These are phyloP conservation scores for Rhamnella rubrinervis DNA, from an alignment of 331 rosid genomes.

Conservation along the genomic window DNA sequence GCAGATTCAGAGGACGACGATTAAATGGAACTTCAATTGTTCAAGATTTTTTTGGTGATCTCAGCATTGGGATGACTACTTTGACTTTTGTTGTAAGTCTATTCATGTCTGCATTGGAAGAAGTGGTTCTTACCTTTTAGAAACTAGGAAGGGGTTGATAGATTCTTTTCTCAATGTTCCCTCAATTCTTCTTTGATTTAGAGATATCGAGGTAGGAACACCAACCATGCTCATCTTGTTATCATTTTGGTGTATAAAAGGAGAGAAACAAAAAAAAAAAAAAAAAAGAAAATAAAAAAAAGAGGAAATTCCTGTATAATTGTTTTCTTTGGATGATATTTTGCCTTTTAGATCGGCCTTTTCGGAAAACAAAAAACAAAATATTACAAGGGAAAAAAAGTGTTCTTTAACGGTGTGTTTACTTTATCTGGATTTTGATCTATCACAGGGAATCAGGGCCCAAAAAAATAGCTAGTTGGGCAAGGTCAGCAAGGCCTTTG, in stretches of 20 bases:
- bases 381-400: neutral
- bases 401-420: neutral
- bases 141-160: slow-evolving; percentile 29
- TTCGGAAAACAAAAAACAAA: slow-evolving; percentile 17
- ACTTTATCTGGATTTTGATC: neutral
- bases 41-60: slow-evolving; percentile 37
- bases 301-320: slow-evolving; percentile 66
- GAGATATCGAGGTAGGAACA: slow-evolving; percentile 36
- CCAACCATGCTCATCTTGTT: slow-evolving; percentile 16
- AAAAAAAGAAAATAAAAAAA: neutral
- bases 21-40: slow-evolving; percentile 39
- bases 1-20: slow-evolving; percentile 97
- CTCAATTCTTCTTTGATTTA: slow-evolving; percentile 27
- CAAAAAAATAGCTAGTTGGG: too few relatives aligned
- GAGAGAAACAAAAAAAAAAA: slow-evolving; percentile 13
- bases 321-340: slow-evolving; percentile 38
- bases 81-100: slow-evolving; percentile 41
- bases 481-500: too few relatives aligned
- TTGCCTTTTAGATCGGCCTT: slow-evolving; percentile 27
- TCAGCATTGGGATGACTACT: slow-evolving; percentile 39
- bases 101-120: slow-evolving; percentile 23
- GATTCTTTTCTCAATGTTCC: slow-evolving; percentile 43
- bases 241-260: slow-evolving; percentile 53
- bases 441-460: too few relatives aligned
- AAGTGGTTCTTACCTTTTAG: slow-evolving; percentile 37